Conservation (phyloP, 805 yeast species). For the Sugiyamaella valdiviana region DNA sequence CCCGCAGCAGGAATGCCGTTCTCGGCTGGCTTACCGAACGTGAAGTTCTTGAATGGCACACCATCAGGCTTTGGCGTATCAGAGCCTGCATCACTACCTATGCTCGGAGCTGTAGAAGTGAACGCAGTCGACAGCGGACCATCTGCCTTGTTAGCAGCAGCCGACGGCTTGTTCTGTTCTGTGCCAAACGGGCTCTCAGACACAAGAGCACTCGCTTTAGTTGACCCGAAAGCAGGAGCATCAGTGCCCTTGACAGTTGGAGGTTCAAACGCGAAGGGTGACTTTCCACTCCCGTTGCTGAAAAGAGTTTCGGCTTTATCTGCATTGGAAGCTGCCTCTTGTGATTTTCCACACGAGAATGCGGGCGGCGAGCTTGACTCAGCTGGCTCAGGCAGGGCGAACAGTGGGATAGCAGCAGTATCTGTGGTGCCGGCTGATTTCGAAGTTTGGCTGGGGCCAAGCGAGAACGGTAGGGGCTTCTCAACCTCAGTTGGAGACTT, state of each 20-base stretch:
- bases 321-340: no score
- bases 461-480: neutral
- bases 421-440: neutral
- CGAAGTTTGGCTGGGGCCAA: conserved; percentile 1
- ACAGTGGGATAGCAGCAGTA: neutral
- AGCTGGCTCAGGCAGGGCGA: neutral
- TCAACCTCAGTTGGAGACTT: neutral
- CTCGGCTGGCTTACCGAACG: conserved; percentile 3
- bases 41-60: neutral
- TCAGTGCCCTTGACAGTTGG: no score
- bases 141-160: neutral
- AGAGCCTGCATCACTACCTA: neutral
- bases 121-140: neutral
- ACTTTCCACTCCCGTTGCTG: no score
- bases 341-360: no score
- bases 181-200: no score
- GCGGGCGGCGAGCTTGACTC: no score
- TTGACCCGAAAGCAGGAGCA: no score
- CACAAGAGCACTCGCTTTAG: no score
- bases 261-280: no score
- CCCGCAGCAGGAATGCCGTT: neutral
- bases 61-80: no score
- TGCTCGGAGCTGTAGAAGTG: neutral
- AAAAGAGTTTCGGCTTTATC: no score
- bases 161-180: no score